phyloP scores from a whole-genome alignment of 129 eudicot species.

The Kitagawia praeruptora region DNA sequence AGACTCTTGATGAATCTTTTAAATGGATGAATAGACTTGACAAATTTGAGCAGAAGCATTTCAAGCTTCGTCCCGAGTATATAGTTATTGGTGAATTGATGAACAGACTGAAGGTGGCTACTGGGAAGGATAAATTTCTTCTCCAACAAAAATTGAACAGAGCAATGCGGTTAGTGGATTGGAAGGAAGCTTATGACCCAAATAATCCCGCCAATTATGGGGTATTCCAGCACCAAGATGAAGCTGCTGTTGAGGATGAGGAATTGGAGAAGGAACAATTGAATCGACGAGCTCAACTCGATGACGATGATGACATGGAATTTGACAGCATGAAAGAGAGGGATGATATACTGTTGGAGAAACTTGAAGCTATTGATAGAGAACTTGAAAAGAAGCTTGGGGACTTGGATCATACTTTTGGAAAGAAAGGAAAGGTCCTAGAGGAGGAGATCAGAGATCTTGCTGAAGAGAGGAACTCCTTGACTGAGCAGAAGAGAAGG shows the following conservation, averaged over 20 bases:
- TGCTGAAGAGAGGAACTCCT: slow-evolving; percentile 85
- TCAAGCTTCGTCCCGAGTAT: slow-evolving; percentile 49
- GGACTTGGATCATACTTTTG: slow-evolving; percentile 74
- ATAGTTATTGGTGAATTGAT: slow-evolving; percentile 81
- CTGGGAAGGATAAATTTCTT: slow-evolving; percentile 83
- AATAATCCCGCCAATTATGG: slow-evolving; percentile 78
- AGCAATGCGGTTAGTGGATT: slow-evolving; percentile 64
- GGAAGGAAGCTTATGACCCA: slow-evolving; percentile 82
- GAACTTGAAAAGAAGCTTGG: slow-evolving; percentile 71
- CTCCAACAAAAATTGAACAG: slow-evolving; percentile 81
- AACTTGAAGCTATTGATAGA: slow-evolving; percentile 59
- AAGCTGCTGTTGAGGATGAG: slow-evolving; percentile 21
- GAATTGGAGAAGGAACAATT: slow-evolving; percentile 34
- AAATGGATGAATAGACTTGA: slow-evolving; percentile 68
- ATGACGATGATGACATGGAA: slow-evolving; percentile 47
- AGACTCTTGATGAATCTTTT: slow-evolving; percentile 45
- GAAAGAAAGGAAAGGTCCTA: slow-evolving; percentile 72
- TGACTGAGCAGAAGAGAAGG: slow-evolving; percentile 72
- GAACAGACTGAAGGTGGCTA: slow-evolving; percentile 65
- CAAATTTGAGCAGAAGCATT: slow-evolving; percentile 71
- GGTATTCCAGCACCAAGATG: slow-evolving; percentile 42
- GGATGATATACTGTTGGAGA: slow-evolving; percentile 57
- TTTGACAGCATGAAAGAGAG: slow-evolving; percentile 73
- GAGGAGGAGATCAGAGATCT: slow-evolving; percentile 92
- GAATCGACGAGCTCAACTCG: slow-evolving; percentile 21